These are phyloP conservation scores for Cornus controversa DNA, from an alignment of 148 eudicot species.

Conservation along the genomic window DNA sequence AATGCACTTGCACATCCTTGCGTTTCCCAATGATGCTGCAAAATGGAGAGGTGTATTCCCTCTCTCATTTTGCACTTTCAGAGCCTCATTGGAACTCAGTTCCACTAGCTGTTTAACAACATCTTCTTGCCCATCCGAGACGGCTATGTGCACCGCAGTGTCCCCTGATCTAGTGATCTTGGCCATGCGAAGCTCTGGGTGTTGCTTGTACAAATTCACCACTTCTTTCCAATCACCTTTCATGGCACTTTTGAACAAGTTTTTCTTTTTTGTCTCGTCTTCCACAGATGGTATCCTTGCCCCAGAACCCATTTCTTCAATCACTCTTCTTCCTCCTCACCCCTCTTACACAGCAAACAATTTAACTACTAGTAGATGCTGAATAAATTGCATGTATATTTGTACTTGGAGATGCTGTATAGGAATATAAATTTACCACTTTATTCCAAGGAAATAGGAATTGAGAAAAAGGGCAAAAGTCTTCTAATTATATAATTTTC, in stretches of 20 bases:
- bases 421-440: too few relatives aligned
- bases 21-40: neutral
- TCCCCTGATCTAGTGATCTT: conserved; percentile 15
- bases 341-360: too few relatives aligned
- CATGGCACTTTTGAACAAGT: conserved; percentile 13
- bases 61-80: neutral
- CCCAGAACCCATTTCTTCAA: too few relatives aligned
- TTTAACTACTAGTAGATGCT: too few relatives aligned
- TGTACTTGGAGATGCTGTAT: too few relatives aligned
- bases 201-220: neutral
- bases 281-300: too few relatives aligned
- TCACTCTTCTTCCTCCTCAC: too few relatives aligned
- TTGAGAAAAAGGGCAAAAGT: too few relatives aligned
- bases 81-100: neutral
- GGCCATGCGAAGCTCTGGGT: neutral
- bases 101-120: neutral
- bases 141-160: conserved; percentile 16
- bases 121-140: neutral
- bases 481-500: too few relatives aligned
- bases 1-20: neutral
- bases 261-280: neutral
- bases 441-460: too few relatives aligned
- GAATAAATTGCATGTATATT: too few relatives aligned
- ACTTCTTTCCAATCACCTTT: conserved; percentile 9
- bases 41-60: conserved; percentile 11